Base-by-base conservation (phyloP, 2,329 filamentous ascomycete species). In the Samsoniella hepiali region DNA sequence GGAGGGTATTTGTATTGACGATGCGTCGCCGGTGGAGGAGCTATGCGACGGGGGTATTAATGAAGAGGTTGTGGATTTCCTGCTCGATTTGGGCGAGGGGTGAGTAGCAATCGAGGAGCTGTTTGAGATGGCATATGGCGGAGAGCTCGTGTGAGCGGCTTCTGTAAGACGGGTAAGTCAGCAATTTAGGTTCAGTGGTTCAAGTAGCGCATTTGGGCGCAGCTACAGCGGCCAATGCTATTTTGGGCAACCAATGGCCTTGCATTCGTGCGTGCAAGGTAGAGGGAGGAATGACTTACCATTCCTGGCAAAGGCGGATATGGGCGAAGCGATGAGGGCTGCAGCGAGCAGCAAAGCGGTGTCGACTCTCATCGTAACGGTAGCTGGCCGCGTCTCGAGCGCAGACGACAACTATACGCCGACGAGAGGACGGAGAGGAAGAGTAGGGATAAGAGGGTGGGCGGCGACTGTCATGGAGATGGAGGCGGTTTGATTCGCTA, bases 351-450 rank as follows among this genome's bases (percentile, higher is more conserved):
- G 65, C 58, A 63, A 38, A 47, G 51, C 49, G 42, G 64, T 50
- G 22, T 49, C 53, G 45, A 65, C 22, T 62, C 65, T 70, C 69
- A 71, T 70, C 15, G 49, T 66, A 40, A 22, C 57, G 44, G 55
- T 40, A 22, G 51, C 15, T 44, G 61, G 45, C 29, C 8, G 54
- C 54, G 61, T 51, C 44, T 47, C 54, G 38, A 57, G 47, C 61
- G 53, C 45, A 42, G 34, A 27, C 36, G 38, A 40, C 45, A 63
- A 51, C 40, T 54, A 29, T 36, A n/a, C 29, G 50, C 58, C 31
- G 9, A n/a, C 38, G 40, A 62, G 49, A 45, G 40, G 49, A 38
- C 13, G 47, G 40, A 47, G 31, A 9, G 31, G n/a, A 38, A 13
- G 40, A 29, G 32, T 32, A 6, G 15, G 29, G n/a, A 36, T 15